These are phyloP conservation scores for Nothophytophthora sp. DNA, from an alignment of 352 stramenopile species.

Conservation along the genomic window DNA sequence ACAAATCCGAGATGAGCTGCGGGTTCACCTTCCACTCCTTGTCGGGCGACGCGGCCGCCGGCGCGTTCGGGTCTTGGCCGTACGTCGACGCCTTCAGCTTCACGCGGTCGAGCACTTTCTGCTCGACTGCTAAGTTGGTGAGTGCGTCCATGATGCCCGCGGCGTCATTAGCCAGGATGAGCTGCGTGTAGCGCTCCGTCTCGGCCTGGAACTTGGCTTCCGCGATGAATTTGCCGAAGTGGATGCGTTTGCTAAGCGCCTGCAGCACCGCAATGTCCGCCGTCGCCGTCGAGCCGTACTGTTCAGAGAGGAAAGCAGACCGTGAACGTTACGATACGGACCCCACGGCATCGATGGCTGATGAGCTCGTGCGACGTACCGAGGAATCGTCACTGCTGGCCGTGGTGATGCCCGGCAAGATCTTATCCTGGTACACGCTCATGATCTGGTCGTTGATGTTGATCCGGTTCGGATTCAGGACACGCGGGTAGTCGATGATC, in stretches of 20 bases:
- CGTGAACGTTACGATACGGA: neutral
- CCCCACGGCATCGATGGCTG: neutral
- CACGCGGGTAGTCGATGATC: conserved; percentile 90
- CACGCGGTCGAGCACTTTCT: conserved; percentile 92
- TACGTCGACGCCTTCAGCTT: conserved; percentile 97
- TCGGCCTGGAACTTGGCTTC: conserved; percentile 96
- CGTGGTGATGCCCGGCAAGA: conserved; percentile 92
- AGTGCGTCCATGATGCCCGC: conserved; percentile 96
- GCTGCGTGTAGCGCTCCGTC: conserved; percentile 89
- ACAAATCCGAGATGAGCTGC: conserved; percentile 96
- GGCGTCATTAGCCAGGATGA: conserved; percentile 94
- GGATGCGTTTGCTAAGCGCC: conserved; percentile 96
- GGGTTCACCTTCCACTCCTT: conserved; percentile 94
- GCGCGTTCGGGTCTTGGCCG: conserved; percentile 80
- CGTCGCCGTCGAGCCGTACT: conserved; percentile 84
- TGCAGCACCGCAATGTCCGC: conserved; percentile 94
- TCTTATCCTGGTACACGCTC: conserved; percentile 95
- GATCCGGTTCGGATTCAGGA: conserved; percentile 94
- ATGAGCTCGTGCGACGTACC: conserved; percentile 23
- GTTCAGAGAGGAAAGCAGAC: conserved; percentile 3
- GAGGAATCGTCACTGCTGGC: conserved; percentile 88
- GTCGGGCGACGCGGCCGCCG: conserved; percentile 23
- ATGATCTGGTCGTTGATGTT: conserved; percentile 99
- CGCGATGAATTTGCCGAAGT: conserved; percentile 99
- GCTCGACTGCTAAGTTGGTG: conserved; percentile 94